Conservation (phyloP, 192 early-diverging fungal genomes). For the Phycomyces blakesleeanus region DNA sequence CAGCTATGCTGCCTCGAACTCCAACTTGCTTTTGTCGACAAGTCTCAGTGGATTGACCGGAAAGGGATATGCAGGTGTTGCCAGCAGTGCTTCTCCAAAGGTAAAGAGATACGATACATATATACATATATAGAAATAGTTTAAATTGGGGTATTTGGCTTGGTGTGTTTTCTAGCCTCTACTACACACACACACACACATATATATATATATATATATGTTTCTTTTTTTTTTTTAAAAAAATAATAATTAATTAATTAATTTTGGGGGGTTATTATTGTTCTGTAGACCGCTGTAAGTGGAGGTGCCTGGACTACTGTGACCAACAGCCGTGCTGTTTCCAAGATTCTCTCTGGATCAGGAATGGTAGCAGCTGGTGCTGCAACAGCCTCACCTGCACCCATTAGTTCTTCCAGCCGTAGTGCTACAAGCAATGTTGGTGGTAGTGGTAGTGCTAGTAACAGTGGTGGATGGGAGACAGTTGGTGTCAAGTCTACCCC, state of each 20-base stretch:
- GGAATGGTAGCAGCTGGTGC: too few species aligned
- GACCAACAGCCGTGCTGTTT: constrained; percentile 17
- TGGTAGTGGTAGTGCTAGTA: too few species aligned
- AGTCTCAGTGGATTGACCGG: constrained; percentile 8
- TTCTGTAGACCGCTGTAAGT: constrained; percentile 5
- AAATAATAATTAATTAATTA: too few species aligned
- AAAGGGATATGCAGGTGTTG: constrained; percentile 1
- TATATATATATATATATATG: too few species aligned
- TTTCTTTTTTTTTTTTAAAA: neutral
- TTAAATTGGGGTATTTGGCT: too few species aligned
- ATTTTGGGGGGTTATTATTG: neutral
- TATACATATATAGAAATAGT: too few species aligned
- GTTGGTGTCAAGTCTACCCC: constrained; percentile 15
- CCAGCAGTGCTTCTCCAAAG: constrained; percentile 3
- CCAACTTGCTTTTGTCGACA: neutral
- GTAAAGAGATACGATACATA: neutral
- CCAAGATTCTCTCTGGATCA: too few species aligned
- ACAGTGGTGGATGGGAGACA: constrained; percentile 20
- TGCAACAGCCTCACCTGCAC: constrained; percentile 4
- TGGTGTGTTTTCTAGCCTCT: too few species aligned
- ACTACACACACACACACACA: too few species aligned
- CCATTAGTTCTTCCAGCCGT: too few species aligned
- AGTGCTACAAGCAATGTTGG: too few species aligned
- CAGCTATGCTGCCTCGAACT: neutral
- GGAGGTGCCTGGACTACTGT: constrained; percentile 38